phyloP scores from a whole-genome alignment of 306 rosid genomes.

The Potentilla sterilis region DNA sequence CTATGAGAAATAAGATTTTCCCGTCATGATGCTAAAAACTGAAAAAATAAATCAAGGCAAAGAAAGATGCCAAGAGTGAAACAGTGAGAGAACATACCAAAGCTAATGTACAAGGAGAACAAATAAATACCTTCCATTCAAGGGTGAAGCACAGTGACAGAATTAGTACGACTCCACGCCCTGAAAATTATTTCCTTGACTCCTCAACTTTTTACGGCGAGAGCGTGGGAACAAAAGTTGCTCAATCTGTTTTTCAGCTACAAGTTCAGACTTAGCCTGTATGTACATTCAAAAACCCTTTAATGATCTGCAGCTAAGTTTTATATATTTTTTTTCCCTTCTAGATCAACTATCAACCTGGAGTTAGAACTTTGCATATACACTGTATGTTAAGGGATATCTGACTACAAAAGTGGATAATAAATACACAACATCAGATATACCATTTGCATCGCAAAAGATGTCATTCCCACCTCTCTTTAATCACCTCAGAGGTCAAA shows the following conservation, averaged over 20 bases:
- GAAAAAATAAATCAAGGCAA: not conserved
- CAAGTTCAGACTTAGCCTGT: conserved; percentile 64
- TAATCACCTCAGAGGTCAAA: not conserved
- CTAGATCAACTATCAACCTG: not conserved
- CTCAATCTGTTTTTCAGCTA: conserved; percentile 82
- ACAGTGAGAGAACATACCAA: not conserved
- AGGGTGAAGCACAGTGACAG: not conserved
- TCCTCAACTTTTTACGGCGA: conserved; percentile 56
- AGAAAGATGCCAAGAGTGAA: not conserved
- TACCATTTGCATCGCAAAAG: not conserved
- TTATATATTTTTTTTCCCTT: not conserved
- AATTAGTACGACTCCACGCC: conserved; percentile 28
- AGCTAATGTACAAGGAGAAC: not conserved
- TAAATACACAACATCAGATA: not conserved
- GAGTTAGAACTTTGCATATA: not conserved
- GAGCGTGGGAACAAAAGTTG: conserved; percentile 74
- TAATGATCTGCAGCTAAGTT: not conserved
- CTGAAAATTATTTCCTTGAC: conserved; percentile 35
- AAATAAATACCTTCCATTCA: conserved; percentile 1
- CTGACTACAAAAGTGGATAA: not conserved
- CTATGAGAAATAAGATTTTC: not conserved
- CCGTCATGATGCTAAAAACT: not conserved
- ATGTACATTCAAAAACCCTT: conserved; percentile 15
- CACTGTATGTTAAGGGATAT: not conserved
- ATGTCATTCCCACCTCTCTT: not conserved